phyloP scores from a whole-genome alignment of 305 asterid genomes.

The Withania somnifera region DNA sequence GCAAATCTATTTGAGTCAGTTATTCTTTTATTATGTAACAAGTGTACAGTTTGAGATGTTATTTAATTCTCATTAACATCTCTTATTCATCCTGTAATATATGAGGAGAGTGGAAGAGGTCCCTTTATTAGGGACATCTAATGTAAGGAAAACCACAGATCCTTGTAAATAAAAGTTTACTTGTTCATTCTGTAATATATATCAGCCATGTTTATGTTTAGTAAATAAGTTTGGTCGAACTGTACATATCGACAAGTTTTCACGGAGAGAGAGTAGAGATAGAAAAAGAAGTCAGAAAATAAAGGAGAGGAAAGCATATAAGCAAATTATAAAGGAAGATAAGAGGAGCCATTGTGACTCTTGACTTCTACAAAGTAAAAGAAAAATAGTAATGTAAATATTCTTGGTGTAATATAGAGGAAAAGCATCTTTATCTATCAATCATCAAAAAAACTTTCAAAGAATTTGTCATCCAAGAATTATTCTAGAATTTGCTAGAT shows the following conservation, averaged over 20 bases:
- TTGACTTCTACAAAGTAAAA: neutral
- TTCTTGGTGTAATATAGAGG: neutral
- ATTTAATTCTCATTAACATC: slow-evolving; percentile 26
- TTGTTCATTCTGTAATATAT: neutral
- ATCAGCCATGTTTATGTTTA: too few species aligned
- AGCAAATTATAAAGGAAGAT: neutral
- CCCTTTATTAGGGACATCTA: neutral
- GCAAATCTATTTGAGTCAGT: neutral
- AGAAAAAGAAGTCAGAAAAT: neutral
- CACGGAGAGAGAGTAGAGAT: neutral
- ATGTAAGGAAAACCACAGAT: neutral
- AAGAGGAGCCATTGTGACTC: neutral
- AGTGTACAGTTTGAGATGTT: slow-evolving; percentile 41
- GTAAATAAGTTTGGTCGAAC: too few species aligned
- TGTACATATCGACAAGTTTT: neutral
- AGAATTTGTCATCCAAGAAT: neutral
- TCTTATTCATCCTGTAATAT: slow-evolving; percentile 21
- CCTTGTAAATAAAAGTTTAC: slow-evolving; percentile 2
- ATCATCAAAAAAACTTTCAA: neutral
- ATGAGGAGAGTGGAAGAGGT: slow-evolving; percentile 9
- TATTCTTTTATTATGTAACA: slow-evolving; percentile 6
- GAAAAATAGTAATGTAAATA: neutral
- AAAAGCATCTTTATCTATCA: neutral
- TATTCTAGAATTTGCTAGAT: neutral
- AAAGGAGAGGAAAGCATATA: neutral